Evolutionary conservation across 2,329 filamentous ascomycete genomes (phyloP), one percentile per base, ranked within the genome.

Genomic region (Clarireedia sp.): DNA sequence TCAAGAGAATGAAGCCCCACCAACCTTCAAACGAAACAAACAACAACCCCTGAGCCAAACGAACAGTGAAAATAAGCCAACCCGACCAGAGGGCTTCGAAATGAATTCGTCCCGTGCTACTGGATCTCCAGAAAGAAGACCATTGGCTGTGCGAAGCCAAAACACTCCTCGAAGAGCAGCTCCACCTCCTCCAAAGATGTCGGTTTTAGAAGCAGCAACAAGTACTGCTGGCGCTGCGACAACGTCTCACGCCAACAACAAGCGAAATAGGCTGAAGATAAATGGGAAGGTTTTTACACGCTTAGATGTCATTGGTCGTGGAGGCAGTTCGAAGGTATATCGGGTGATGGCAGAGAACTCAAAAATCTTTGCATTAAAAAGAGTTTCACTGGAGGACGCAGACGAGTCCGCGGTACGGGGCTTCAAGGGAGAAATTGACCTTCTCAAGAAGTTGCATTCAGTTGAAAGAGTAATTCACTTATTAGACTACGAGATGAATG

Each of bases 331-430:
- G 49, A 91, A 95, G 67, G 94, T 99, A 1, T 99, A 96, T 71
- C 86, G 90, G 46, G 94, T 99, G 36, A 95, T 95, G 76, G 92
- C 94, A 0, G 94, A 99, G 70, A 97, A 96, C 67, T 91, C 90
- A 66, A 95, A 91, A 69, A 89, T 96, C 71, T 91, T 96, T 71
- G 94, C 94, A 0, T 73, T 99, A 62, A 99, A 99, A 73, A 81
- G 90, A 48, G 94, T 99, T 23, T 89, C 92, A 51, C 78, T 97
- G 7, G 90, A 95, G 67, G 87, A 92, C 64, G 88, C 90, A 26
- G 92, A 99, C 67, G 89, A 94, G 62, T 76, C 78, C 23, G 89
- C 89, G 0, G 82, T 99, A 51, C 80, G 82, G 56, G 92, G 92
- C 1, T 97, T 89, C 75, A 94, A 95, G 70, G 92, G 92, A 54